These are phyloP conservation scores for Lachnellula cervina DNA, from an alignment of 2,329 filamentous ascomycete species.

Conservation along the genomic window DNA sequence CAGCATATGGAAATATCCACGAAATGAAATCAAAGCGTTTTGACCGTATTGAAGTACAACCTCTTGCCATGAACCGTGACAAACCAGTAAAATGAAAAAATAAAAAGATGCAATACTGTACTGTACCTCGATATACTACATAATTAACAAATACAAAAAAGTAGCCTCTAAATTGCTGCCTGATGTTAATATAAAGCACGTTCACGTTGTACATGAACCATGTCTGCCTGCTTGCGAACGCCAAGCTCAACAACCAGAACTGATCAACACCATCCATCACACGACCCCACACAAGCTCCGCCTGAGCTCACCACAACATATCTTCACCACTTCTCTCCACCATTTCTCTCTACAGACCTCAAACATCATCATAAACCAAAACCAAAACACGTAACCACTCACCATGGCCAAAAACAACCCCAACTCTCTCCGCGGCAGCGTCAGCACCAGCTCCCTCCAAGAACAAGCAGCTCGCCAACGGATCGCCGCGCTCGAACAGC, in stretches of 20 bases:
- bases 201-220: neutral
- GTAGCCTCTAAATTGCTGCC: too few relatives aligned
- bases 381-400: neutral
- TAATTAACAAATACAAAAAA: too few relatives aligned
- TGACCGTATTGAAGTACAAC: neutral
- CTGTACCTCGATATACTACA: too few relatives aligned
- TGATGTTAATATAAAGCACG: neutral
- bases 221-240: neutral
- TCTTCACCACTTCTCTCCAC: neutral
- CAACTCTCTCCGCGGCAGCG: constrained; percentile 21
- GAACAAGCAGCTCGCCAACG: constrained; percentile 10
- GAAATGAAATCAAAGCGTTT: neutral
- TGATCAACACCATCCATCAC: too few relatives aligned
- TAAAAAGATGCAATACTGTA: too few relatives aligned
- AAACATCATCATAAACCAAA: too few relatives aligned
- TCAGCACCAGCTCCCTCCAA: constrained; percentile 18
- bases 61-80: too few relatives aligned
- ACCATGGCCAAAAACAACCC: constrained; percentile 26
- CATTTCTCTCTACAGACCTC: neutral
- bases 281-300: too few relatives aligned
- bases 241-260: too few relatives aligned
- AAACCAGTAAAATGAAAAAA: too few relatives aligned
- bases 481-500: constrained; percentile 18
- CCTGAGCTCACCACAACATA: neutral
- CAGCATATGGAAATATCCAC: neutral